These are phyloP conservation scores for Flagelloscypha sp. DNA, from an alignment of 768 basidiomycete species.

Conservation along the genomic window DNA sequence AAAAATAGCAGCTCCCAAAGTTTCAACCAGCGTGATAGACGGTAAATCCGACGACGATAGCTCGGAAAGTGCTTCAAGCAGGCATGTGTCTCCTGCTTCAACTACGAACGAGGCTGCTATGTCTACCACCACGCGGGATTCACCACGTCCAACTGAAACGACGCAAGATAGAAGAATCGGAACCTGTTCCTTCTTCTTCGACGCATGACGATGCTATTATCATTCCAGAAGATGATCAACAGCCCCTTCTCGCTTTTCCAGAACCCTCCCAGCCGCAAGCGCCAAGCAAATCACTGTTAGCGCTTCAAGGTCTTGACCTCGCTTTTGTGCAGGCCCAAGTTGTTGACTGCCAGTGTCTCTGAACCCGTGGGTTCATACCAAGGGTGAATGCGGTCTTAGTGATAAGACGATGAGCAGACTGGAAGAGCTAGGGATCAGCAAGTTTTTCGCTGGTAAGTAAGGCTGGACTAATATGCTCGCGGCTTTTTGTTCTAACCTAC, in stretches of 20 bases:
- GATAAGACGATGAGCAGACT: conserved; percentile 55
- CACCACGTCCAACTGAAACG: too few species aligned
- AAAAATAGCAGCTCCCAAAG: conserved; percentile 21
- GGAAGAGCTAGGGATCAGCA: conserved; percentile 68
- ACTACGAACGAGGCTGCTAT: conserved; percentile 13
- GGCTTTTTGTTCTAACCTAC: not conserved
- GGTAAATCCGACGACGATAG: too few species aligned
- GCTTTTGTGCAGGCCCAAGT: conserved; percentile 63
- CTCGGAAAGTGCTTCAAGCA: too few species aligned
- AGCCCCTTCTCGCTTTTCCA: conserved; percentile 59
- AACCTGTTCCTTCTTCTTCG: too few species aligned
- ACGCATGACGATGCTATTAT: too few species aligned
- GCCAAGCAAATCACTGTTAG: conserved; percentile 63
- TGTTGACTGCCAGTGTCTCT: conserved; percentile 46
- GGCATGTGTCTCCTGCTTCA: too few species aligned
- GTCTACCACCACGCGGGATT: too few species aligned
- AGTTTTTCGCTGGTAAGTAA: conserved; percentile 78
- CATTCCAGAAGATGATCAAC: conserved; percentile 16
- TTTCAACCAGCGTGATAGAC: too few species aligned
- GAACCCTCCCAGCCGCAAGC: conserved; percentile 56
- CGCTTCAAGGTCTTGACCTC: conserved; percentile 70
- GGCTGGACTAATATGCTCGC: not conserved
- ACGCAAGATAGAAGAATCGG: too few species aligned
- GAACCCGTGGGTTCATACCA: conserved; percentile 25
- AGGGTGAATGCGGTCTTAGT: conserved; percentile 44